A percentile compares a stretch with the other conserved stretches of the same genome.
Evolutionary conservation across 2,329 filamentous ascomycete species (phyloP).

Genomic region (Fusarium sp.): DNA sequence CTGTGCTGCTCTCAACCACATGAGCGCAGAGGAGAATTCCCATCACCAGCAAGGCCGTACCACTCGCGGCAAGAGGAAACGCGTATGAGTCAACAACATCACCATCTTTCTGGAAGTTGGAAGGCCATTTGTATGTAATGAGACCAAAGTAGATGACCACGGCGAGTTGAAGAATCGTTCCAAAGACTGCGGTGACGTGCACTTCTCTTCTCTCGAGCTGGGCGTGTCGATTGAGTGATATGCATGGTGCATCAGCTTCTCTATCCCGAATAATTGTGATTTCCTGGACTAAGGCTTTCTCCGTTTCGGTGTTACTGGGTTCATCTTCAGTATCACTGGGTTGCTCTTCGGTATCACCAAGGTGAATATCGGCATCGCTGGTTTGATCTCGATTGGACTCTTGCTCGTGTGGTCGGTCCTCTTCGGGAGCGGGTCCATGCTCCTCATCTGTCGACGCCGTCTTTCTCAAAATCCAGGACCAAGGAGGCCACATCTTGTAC

Average conservation of each 20-base stretch:
- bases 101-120: slow-evolving; percentile 8
- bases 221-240: background rate
- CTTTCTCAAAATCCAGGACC: background rate
- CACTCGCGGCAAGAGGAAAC: slow-evolving; percentile 41
- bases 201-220: background rate
- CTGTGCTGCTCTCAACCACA: slow-evolving; percentile 49
- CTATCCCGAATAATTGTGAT: background rate
- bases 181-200: background rate
- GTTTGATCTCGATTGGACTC: background rate
- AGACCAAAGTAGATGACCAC: background rate
- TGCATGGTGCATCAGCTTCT: background rate
- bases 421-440: background rate
- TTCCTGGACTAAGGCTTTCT: background rate
- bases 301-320: background rate
- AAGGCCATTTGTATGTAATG: background rate
- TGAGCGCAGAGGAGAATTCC: slow-evolving; percentile 46
- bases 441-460: background rate
- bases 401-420: background rate
- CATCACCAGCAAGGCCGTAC: slow-evolving; percentile 45
- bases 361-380: background rate
- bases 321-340: too few relatives aligned
- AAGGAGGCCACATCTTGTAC: too few relatives aligned
- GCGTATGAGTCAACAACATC: slow-evolving; percentile 31
- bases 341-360: too few relatives aligned
- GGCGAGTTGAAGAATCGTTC: background rate